Conservation (phyloP, 306 rosid species). For the Cicer cuneatum region DNA sequence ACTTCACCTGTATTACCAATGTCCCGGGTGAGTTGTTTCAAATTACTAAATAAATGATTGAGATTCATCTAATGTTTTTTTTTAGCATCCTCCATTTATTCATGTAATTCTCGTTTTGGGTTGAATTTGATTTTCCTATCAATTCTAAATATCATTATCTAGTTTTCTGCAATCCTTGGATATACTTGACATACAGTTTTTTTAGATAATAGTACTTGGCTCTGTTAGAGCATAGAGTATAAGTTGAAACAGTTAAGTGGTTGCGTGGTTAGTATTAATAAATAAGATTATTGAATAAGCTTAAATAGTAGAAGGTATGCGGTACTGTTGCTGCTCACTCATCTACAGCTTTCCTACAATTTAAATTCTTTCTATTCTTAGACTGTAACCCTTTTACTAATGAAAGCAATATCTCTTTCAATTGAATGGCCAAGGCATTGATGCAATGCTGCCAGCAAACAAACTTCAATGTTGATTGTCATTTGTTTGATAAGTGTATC, state of each 20-base stretch:
- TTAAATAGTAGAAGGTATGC: constrained; percentile 5
- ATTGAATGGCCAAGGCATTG: too few species aligned
- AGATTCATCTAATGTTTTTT: constrained; percentile 6
- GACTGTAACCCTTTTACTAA: too few species aligned
- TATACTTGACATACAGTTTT: constrained; percentile 2
- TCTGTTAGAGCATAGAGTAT: constrained; percentile 17
- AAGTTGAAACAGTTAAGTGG: background rate
- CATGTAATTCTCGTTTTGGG: background rate
- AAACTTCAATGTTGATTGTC: too few species aligned
- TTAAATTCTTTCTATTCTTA: too few species aligned
- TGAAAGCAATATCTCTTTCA: too few species aligned
- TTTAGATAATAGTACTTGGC: background rate
- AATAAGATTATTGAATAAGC: background rate
- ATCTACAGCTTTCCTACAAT: too few species aligned
- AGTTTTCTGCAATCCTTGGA: constrained; percentile 22
- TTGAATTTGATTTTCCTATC: constrained; percentile 17
- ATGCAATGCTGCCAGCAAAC: too few species aligned
- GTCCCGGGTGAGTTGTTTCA: constrained; percentile 57
- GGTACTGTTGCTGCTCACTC: too few species aligned
- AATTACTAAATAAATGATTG: constrained; percentile 4
- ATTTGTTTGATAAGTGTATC: too few species aligned
- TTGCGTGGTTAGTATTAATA: background rate
- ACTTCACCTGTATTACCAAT: constrained; percentile 74
- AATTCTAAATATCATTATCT: background rate
- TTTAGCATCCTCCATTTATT: background rate